Evolutionary conservation across 306 rosid species (phyloP), one percentile per base, ranked within the genome.

Genomic region (Erythrophleum fordii): DNA sequence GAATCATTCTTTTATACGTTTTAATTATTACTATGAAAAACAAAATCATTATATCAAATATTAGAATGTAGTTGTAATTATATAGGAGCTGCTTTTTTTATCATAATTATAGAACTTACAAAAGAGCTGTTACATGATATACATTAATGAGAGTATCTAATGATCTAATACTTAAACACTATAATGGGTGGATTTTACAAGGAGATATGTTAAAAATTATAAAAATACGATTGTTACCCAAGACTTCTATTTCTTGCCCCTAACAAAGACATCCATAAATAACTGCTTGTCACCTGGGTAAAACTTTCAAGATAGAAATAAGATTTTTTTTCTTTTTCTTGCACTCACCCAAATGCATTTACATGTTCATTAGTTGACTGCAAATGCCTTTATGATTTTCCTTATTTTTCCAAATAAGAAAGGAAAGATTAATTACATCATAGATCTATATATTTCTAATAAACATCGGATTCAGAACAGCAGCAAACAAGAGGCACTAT

Each of bases 401-500:
- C 20, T 75, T 45, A 22, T 51, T 77, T 61, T 49, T 64, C 45
- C 23, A 28, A 62, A 46, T 23, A 20, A 55, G 34, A 71, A 70
- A 74, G 17, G 52, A 52, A 53, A 17, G 5, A 61, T 29, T 16
- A 9, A 77, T 52, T 18, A 64, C 59, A 22, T 8, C 1, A 77
- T 34, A 52, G 44, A 64, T 37, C 16, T 70, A 65, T 16, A 12
- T n/a, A 17, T 39, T 83, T 64, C 75, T 31, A 29, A 29, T 49
- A 17, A 70, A 77, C 65, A 25, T 11, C 31, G 56, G 64, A 72
- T 53, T 34, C 53, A 58, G 23, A 72, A 77, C 75, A 62, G 35
- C 23, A 31, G 28, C n/a, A 81, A 84, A 62, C 79, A 76, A 45
- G 65, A 53, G 37, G 22, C 18, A 48, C 26, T 48, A 20, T 28